Evolutionary conservation across 306 rosid species (phyloP).

Genomic region (Alnus rubra): DNA sequence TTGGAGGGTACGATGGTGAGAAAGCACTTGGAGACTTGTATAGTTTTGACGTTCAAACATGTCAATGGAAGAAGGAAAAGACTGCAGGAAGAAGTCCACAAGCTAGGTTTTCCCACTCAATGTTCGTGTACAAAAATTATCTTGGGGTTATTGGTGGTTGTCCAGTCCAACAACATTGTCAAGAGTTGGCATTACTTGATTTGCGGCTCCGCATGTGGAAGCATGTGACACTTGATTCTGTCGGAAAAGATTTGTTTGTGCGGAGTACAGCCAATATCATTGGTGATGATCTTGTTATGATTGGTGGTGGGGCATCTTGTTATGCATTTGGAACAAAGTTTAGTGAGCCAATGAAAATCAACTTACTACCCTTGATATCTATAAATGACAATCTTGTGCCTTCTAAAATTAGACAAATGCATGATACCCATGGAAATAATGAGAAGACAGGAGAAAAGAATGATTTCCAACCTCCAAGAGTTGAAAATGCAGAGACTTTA

Average conservation of each 20-base stretch:
- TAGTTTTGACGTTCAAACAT: constrained; percentile 59
- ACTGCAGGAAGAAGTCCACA: constrained; percentile 71
- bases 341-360: constrained; percentile 79
- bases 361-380: constrained; percentile 44
- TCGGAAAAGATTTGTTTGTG: constrained; percentile 74
- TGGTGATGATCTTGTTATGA: constrained; percentile 68
- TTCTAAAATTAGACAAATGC: constrained; percentile 28
- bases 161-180: constrained; percentile 72
- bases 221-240: constrained; percentile 64
- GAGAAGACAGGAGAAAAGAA: constrained; percentile 26
- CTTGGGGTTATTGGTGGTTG: constrained; percentile 93
- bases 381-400: constrained; percentile 38
- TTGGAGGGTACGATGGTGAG: constrained; percentile 83
- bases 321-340: constrained; percentile 97
- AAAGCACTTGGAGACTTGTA: constrained; percentile 85
- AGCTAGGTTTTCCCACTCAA: constrained; percentile 91
- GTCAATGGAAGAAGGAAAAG: constrained; percentile 73
- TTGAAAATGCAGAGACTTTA: constrained; percentile 32
- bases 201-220: constrained; percentile 57
- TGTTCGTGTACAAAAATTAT: constrained; percentile 69
- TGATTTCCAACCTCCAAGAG: constrained; percentile 28
- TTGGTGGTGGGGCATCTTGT: constrained; percentile 95
- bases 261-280: constrained; percentile 73
- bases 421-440: constrained; percentile 30
- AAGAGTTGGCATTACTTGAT: constrained; percentile 82